These are phyloP conservation scores for Pseudonitzschia pungens DNA, from an alignment of 108 stramenopile species.

Conservation along the genomic window DNA sequence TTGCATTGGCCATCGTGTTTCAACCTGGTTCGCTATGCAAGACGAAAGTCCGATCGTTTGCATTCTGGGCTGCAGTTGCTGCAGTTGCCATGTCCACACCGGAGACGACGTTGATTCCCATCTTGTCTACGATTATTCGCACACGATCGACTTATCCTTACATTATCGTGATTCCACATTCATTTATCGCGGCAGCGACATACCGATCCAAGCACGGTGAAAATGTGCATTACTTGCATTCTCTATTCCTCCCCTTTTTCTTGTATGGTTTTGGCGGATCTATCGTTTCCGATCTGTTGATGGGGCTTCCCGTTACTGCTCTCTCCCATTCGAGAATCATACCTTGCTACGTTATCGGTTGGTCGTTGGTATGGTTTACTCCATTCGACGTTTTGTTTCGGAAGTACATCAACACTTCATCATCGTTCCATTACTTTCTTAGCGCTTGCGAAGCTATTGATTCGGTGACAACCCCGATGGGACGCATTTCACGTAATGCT, in stretches of 20 bases:
- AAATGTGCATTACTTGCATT: slow-evolving; percentile 12
- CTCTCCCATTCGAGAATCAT: slow-evolving; percentile 35
- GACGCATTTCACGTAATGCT: slow-evolving; percentile 28
- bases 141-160: slow-evolving; percentile 35
- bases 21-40: slow-evolving; percentile 13
- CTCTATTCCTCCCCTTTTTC: slow-evolving; percentile 29
- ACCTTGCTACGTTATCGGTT: slow-evolving; percentile 30
- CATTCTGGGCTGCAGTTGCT: slow-evolving; percentile 25
- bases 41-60: background rate
- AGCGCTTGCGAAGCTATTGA: slow-evolving; percentile 27
- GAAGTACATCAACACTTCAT: slow-evolving; percentile 16
- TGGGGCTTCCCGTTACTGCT: slow-evolving; percentile 39
- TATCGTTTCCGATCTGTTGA: slow-evolving; percentile 36
- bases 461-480: slow-evolving; percentile 37
- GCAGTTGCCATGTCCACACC: slow-evolving; percentile 11
- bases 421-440: slow-evolving; percentile 28
- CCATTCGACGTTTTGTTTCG: slow-evolving; percentile 27
- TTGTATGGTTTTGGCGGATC: slow-evolving; percentile 41
- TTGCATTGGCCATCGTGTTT: slow-evolving; percentile 18
- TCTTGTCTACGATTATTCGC: slow-evolving; percentile 29
- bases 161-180: slow-evolving; percentile 34
- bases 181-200: slow-evolving; percentile 25
- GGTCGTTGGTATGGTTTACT: slow-evolving; percentile 32
- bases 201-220: slow-evolving; percentile 29
- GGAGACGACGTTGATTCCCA: slow-evolving; percentile 23